These are phyloP conservation scores for Mycena vulgaris DNA, from an alignment of 768 basidiomycete genomes.

Conservation along the genomic window DNA sequence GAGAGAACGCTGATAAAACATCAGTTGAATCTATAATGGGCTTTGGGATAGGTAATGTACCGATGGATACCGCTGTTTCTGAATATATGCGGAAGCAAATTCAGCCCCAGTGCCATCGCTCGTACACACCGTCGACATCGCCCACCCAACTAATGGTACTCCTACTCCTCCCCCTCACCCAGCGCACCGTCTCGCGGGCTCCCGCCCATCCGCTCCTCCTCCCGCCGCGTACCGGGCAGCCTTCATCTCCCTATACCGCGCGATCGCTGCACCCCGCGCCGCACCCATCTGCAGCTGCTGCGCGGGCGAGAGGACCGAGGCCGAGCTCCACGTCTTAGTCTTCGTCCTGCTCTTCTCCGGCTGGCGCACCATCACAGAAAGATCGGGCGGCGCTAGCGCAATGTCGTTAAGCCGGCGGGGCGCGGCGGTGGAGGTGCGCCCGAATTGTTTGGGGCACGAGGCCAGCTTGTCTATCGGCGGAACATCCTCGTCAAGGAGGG, in stretches of 20 bases:
- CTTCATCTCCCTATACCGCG: slow-evolving; percentile 41
- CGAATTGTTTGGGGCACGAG: slow-evolving; percentile 43
- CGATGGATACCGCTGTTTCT: too few species aligned
- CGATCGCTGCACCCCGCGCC: slow-evolving; percentile 80
- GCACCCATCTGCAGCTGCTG: slow-evolving; percentile 84
- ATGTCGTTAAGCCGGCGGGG: slow-evolving; percentile 82
- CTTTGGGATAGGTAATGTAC: too few species aligned
- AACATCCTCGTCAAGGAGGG: slow-evolving; percentile 34
- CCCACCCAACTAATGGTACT: too few species aligned
- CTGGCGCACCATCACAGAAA: slow-evolving; percentile 70
- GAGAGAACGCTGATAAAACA: too few species aligned
- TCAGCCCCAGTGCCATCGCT: too few species aligned
- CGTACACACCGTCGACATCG: too few species aligned
- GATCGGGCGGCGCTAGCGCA: slow-evolving; percentile 75
- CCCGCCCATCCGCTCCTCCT: background rate
- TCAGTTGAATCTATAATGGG: too few species aligned
- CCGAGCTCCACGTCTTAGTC: slow-evolving; percentile 37
- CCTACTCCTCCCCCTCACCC: too few species aligned
- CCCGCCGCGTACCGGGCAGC: background rate
- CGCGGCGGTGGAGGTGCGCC: slow-evolving; percentile 48
- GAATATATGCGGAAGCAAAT: too few species aligned
- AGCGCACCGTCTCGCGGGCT: background rate
- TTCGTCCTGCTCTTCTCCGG: slow-evolving; percentile 41
- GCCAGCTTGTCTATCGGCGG: slow-evolving; percentile 33
- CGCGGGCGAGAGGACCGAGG: slow-evolving; percentile 75